Evolutionary conservation across 768 basidiomycete genomes (phyloP), one percentile per base, ranked within the genome.

Genomic region (Strobilomyces dryophilus): DNA sequence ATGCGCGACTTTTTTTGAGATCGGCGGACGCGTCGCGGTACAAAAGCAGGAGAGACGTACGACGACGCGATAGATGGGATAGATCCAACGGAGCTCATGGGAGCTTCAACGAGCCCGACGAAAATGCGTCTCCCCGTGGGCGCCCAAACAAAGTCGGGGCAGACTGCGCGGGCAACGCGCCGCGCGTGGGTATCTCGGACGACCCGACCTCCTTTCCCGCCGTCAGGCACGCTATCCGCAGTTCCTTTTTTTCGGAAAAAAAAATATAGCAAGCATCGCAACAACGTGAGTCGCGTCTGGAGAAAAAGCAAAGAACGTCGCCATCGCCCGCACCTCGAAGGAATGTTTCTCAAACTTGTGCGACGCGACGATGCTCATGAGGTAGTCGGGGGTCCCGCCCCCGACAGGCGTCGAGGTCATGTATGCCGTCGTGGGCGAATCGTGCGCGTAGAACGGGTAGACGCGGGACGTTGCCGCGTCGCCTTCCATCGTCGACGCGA

Each of bases 161-260:
- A 12, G 56, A 29, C 35, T 63, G 61, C 1, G 64, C 62, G 0
- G 68, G 66, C 49, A 61, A 42, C 2, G 50, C 61, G 10, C 61
- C 65, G 4, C 64, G 65, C 1, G 60, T 53, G 27, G 66, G 60
- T 53, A 68, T 67, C 55, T 71, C 67, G 1, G 67, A 64, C 3
- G 80, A 81, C 4, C 71, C 73, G 45, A 79, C 69, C 54, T 79
- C 77, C 36, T 75, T 74, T 0, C 75, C 70, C 37, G 70, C 66
- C n/a, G 69, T 63, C 32, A 73, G 54, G 51, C 57, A 76, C 0
- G 79, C 79, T 43, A 81, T 57, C 42, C 79, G 79, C 37, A 81
- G 73, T 67, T 82, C 81, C 81, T 82, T 17, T 11, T 17, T 29
- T 29, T 29, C 29, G 29, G 8, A 29, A 29, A 6, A 29, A 24